Evolutionary conservation across 2,329 filamentous ascomycete genomes (phyloP).

Genomic region (Ascochyta clinopodiicola): DNA sequence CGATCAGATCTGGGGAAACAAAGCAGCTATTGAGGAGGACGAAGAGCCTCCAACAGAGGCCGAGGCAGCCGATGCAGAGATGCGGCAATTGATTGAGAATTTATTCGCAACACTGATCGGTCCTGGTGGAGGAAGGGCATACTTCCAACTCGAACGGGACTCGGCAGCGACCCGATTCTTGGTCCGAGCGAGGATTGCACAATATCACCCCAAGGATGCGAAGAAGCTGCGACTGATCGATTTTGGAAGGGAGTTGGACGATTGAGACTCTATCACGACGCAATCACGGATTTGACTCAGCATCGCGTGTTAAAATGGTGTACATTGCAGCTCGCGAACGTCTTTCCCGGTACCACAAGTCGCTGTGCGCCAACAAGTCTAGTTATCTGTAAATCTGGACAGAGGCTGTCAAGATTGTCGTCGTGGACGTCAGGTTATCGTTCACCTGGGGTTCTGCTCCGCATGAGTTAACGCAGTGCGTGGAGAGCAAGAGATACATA

Average conservation of each 20-base stretch:
- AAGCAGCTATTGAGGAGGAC: constrained; percentile 28
- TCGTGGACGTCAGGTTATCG: not conserved
- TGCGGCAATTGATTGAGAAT: constrained; percentile 55
- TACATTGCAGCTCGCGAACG: not conserved
- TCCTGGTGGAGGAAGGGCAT: constrained; percentile 50
- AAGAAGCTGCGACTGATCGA: constrained; percentile 60
- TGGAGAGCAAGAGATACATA: not conserved
- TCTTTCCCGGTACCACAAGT: not conserved
- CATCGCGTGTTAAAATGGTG: not conserved
- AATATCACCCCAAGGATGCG: constrained; percentile 63
- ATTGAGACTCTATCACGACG: constrained; percentile 26
- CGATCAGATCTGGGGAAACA: constrained; percentile 57
- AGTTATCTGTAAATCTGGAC: not conserved
- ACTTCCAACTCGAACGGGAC: constrained; percentile 57
- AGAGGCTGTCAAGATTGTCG: not conserved
- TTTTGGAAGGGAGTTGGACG: constrained; percentile 55
- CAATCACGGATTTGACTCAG: not conserved
- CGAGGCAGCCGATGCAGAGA: constrained; percentile 56
- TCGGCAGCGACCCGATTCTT: constrained; percentile 61
- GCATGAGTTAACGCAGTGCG: not conserved
- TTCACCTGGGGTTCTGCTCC: not conserved
- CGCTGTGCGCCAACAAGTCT: not conserved
- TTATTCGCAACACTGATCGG: constrained; percentile 52
- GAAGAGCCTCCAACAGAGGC: constrained; percentile 50
- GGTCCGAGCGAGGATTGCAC: constrained; percentile 62